A percentile compares a stretch with the other conserved stretches of the same genome.
phyloP scores from a whole-genome alignment of 1,284 basidiomycete genomes.

The Leucocoprinus gongylophorus region DNA sequence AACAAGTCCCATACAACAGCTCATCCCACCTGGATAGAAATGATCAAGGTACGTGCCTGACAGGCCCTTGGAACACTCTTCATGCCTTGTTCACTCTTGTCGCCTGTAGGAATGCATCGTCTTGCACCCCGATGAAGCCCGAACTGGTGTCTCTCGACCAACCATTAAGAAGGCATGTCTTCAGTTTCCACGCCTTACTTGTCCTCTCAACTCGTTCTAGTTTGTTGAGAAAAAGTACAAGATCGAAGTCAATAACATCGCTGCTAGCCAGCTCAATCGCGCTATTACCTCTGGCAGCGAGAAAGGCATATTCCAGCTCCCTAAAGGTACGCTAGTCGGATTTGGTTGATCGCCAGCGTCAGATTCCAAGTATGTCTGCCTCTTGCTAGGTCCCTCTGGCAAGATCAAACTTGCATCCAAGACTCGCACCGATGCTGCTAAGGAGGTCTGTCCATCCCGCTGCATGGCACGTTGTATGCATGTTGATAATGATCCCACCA shows the following conservation, averaged over 20 bases:
- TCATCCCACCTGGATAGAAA: constrained; percentile 46
- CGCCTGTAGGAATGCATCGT: constrained; percentile 52
- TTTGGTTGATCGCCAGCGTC: background rate
- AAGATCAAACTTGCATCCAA: constrained; percentile 63
- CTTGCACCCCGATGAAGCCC: constrained; percentile 58
- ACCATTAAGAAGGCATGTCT: constrained; percentile 69
- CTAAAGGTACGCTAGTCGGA: constrained; percentile 48
- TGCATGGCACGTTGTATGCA: constrained; percentile 11
- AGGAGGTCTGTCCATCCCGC: constrained; percentile 50
- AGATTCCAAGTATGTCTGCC: constrained; percentile 35
- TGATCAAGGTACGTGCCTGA: constrained; percentile 41
- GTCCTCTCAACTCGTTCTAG: constrained; percentile 28
- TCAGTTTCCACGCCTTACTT: constrained; percentile 12
- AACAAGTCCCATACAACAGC: constrained; percentile 31
- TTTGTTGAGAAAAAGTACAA: constrained; percentile 60
- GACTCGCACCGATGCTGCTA: constrained; percentile 50
- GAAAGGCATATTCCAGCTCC: constrained; percentile 58
- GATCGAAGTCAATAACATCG: constrained; percentile 51
- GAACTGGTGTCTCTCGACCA: constrained; percentile 64
- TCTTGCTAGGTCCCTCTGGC: constrained; percentile 61
- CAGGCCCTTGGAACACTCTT: constrained; percentile 11
- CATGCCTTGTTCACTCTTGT: constrained; percentile 14
- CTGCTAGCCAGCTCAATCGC: constrained; percentile 61
- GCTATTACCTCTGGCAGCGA: constrained; percentile 65
- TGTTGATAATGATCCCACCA: constrained; percentile 11